Conservation (phyloP, 2,329 filamentous ascomycete genomes). For the Venturiaceae sp. region DNA sequence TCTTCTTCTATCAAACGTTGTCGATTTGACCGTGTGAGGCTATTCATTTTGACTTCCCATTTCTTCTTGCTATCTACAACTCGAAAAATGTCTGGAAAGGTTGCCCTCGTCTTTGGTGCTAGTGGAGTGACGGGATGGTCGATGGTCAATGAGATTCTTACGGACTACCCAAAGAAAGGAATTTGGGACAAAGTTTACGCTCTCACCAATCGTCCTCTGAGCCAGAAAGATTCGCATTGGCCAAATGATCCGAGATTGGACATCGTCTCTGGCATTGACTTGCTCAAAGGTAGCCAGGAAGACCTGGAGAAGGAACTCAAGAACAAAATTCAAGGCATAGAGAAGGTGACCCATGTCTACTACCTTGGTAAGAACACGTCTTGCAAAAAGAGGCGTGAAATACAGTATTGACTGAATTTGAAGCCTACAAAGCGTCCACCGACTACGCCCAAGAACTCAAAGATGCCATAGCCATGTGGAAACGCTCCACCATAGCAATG, state of each 20-base stretch:
- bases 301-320: conserved; percentile 25
- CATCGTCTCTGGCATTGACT: conserved; percentile 32
- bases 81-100: background rate
- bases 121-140: conserved; percentile 25
- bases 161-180: conserved; percentile 34
- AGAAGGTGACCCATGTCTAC: conserved; percentile 33
- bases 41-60: no score
- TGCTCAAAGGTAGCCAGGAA: conserved; percentile 29
- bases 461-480: conserved; percentile 32
- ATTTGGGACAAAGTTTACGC: conserved; percentile 36
- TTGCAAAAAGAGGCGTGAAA: no score
- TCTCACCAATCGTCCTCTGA: conserved; percentile 35
- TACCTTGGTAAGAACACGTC: conserved; percentile 22
- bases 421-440: conserved; percentile 31
- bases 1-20: no score
- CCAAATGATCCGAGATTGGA: conserved; percentile 28
- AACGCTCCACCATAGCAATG: conserved; percentile 25
- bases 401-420: no score
- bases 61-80: no score
- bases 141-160: conserved; percentile 37
- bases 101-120: conserved; percentile 8
- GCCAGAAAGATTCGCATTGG: conserved; percentile 24
- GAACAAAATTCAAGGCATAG: conserved; percentile 22
- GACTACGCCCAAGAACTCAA: conserved; percentile 28
- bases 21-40: no score